Base-by-base conservation (phyloP, 805 yeast species). In the Ogataea allantospora region DNA sequence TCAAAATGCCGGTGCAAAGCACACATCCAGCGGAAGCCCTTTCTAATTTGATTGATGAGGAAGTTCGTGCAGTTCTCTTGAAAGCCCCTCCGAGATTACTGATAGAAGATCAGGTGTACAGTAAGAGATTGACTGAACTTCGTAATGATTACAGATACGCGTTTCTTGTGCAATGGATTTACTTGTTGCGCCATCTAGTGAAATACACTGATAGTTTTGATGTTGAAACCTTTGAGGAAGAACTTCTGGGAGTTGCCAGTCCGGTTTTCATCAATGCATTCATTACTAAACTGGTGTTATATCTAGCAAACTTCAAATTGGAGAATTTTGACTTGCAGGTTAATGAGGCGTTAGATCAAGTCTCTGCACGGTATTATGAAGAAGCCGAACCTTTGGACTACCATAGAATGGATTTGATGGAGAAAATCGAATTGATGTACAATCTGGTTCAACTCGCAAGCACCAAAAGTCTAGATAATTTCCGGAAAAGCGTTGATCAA, bases 161-260 rank as follows among this genome's bases (percentile, higher is more conserved):
- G 7, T 67, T 54, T 37, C 57, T 69, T 3, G 56, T 76, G 9
- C 77, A 78, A 55, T 80, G 86, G 86, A 54, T 79, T 18, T 69
- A 68, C 44, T 63, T 69, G 31, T 70, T 73, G 54, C 70, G 79
- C 38, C 78, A 77, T 16, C 66, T 68, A 33, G 55, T 79, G 23
- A 74, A 67, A 47, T 55, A 80, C 37, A 62, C 66, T 6, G 84
- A 78, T 37, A 65, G 66, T 9, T 75, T 80, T 47, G 82, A 79
- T 48, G 70, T 72, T 6, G 81, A 78, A 41, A 61, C 72, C 13
- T 70, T 80, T 43, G 88, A 80, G 50, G 78, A 78, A 49, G 88
- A 80, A 47, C 59, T 80, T 10, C 61, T 78, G 17, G 72, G 71
- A 11, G 45, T 69, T 15, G 62, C 64, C 1, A 56, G 57, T 15